phyloP scores from a whole-genome alignment of 192 early-diverging fungal species.

The Umbelopsis isabellina region DNA sequence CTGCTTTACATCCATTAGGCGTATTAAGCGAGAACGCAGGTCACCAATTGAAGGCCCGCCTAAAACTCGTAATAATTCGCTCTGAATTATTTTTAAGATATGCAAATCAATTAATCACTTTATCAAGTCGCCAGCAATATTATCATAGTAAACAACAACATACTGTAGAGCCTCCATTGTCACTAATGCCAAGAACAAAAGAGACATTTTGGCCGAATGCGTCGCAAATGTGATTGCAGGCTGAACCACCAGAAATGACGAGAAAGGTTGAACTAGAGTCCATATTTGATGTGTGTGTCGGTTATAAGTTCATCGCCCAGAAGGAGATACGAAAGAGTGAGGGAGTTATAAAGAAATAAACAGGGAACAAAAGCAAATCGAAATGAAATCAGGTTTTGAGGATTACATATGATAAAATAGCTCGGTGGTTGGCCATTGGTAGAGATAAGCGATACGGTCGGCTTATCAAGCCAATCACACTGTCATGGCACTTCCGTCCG shows the following conservation, averaged over 20 bases:
- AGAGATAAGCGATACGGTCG: conserved; percentile 10
- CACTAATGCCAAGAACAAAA: conserved; percentile 73
- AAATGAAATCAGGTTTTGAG: conserved; percentile 10
- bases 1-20: conserved; percentile 62
- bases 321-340: not conserved
- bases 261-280: conserved; percentile 45
- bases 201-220: conserved; percentile 59
- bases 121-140: no score
- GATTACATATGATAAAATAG: conserved; percentile 11
- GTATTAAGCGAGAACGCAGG: conserved; percentile 66
- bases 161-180: conserved; percentile 68
- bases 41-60: conserved; percentile 81
- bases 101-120: no score
- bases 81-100: conserved; percentile 25
- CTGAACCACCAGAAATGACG: conserved; percentile 78
- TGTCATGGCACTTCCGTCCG: not conserved
- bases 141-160: not conserved
- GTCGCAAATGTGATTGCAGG: conserved; percentile 60
- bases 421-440: conserved; percentile 2
- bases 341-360: not conserved
- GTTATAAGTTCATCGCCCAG: conserved; percentile 8
- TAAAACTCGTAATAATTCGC: conserved; percentile 71
- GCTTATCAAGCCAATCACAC: conserved; percentile 17
- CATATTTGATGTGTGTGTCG: not conserved
- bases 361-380: not conserved